A percentile compares a stretch with the other conserved stretches of the same genome.
These are phyloP conservation scores for Aspergillus affinis DNA, from an alignment of 495 filamentous ascomycete species.

Conservation along the genomic window DNA sequence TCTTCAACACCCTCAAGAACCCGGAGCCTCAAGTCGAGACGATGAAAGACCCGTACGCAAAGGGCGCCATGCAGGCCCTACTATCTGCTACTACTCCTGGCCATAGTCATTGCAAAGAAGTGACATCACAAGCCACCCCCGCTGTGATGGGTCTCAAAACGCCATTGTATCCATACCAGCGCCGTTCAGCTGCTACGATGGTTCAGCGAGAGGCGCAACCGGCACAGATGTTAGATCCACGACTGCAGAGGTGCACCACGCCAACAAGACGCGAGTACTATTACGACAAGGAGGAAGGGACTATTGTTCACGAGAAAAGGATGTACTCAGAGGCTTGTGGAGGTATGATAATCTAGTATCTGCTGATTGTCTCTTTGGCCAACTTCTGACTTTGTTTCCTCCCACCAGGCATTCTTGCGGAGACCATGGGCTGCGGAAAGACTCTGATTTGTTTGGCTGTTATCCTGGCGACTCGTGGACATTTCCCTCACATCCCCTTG, in stretches of 20 bases:
- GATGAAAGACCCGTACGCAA: slow-evolving; percentile 56
- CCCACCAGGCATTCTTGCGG: slow-evolving; percentile 39
- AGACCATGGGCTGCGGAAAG: slow-evolving; percentile 78
- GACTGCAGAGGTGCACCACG: slow-evolving; percentile 55
- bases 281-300: slow-evolving; percentile 64
- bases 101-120: not conserved
- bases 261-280: slow-evolving; percentile 68
- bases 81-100: slow-evolving; percentile 31
- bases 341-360: slow-evolving; percentile 41
- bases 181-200: slow-evolving; percentile 81
- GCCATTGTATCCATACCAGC: slow-evolving; percentile 73
- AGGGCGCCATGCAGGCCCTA: slow-evolving; percentile 61
- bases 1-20: slow-evolving; percentile 83
- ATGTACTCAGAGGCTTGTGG: slow-evolving; percentile 75
- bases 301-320: slow-evolving; percentile 58
- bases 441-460: slow-evolving; percentile 83
- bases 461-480: slow-evolving; percentile 74
- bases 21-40: slow-evolving; percentile 57
- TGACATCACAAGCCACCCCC: slow-evolving; percentile 6
- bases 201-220: slow-evolving; percentile 75
- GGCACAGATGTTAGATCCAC: slow-evolving; percentile 66
- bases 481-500: slow-evolving; percentile 65
- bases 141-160: slow-evolving; percentile 64
- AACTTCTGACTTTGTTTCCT: slow-evolving; percentile 4
- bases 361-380: not conserved